These are phyloP conservation scores for Oryza coarctata DNA, from an alignment of 176 grass and related monocot species.

Conservation along the genomic window DNA sequence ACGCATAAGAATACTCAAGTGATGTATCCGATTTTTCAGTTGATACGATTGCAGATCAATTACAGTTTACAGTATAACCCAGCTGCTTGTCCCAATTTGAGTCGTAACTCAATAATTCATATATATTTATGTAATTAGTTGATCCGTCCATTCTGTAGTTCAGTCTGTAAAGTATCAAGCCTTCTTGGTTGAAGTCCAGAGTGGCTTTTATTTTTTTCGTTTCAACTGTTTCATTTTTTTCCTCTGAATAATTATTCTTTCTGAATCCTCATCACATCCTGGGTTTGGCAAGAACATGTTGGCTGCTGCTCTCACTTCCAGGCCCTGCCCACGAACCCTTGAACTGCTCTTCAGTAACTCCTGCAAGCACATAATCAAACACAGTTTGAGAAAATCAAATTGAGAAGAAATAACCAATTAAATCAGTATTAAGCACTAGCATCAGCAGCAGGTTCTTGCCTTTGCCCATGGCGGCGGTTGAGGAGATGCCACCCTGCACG, in stretches of 20 bases:
- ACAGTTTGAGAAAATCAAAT: background rate
- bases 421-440: no score
- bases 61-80: background rate
- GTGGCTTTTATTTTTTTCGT: background rate
- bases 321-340: conserved; percentile 53
- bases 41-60: conserved; percentile 28
- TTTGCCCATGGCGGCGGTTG: conserved; percentile 95
- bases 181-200: background rate
- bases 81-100: background rate
- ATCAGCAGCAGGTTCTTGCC: conserved; percentile 26
- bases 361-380: conserved; percentile 41
- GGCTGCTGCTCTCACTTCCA: conserved; percentile 28
- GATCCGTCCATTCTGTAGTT: background rate
- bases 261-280: conserved; percentile 50
- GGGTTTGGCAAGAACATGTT: conserved; percentile 54
- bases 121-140: conserved; percentile 2
- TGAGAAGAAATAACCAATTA: background rate
- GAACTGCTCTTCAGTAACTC: conserved; percentile 92
- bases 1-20: background rate
- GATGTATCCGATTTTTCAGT: background rate
- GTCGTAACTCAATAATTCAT: conserved; percentile 1
- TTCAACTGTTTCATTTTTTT: conserved; percentile 10
- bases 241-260: conserved; percentile 7
- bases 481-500: conserved; percentile 92
- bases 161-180: background rate